A percentile compares a stretch with the other conserved stretches of the same genome.
Evolutionary conservation across 2,329 filamentous ascomycete genomes (phyloP).

Genomic region (Cladosporium sp.): DNA sequence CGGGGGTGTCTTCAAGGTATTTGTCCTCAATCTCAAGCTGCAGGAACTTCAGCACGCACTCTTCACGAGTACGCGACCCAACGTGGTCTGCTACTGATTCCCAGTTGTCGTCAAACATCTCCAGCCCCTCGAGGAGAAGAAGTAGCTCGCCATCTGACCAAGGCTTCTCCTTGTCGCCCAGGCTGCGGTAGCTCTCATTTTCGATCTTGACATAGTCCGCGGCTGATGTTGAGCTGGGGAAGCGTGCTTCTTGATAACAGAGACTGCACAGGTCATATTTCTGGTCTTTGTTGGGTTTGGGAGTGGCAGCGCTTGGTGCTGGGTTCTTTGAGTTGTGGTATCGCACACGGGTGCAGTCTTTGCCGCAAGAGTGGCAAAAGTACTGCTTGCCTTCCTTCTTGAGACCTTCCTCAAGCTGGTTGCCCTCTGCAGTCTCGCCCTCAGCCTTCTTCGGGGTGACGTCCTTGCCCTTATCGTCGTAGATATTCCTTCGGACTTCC

Average conservation of each 20-base stretch:
- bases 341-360: constrained; percentile 73
- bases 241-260: constrained; percentile 79
- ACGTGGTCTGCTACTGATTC: constrained; percentile 88
- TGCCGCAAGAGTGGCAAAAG: constrained; percentile 85
- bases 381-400: constrained; percentile 62
- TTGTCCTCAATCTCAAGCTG: constrained; percentile 94
- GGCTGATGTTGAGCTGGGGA: constrained; percentile 72
- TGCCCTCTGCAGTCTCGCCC: constrained; percentile 56
- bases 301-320: constrained; percentile 37
- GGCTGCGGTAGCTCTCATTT: constrained; percentile 73
- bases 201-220: constrained; percentile 85
- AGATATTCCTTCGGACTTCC: constrained; percentile 92
- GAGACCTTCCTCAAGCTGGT: constrained; percentile 54
- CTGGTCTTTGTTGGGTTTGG: constrained; percentile 53
- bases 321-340: constrained; percentile 65
- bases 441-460: constrained; percentile 56
- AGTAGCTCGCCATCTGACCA: constrained; percentile 90
- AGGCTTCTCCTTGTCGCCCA: constrained; percentile 76
- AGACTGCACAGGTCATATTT: constrained; percentile 89
- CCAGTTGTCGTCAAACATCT: constrained; percentile 95
- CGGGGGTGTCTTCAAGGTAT: constrained; percentile 63
- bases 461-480: constrained; percentile 86
- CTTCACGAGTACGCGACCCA: constrained; percentile 82
- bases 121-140: constrained; percentile 83
- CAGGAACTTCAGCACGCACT: constrained; percentile 94